Conservation (phyloP, 2,329 filamentous ascomycete genomes). For the Aurifilum marmelostoma region DNA sequence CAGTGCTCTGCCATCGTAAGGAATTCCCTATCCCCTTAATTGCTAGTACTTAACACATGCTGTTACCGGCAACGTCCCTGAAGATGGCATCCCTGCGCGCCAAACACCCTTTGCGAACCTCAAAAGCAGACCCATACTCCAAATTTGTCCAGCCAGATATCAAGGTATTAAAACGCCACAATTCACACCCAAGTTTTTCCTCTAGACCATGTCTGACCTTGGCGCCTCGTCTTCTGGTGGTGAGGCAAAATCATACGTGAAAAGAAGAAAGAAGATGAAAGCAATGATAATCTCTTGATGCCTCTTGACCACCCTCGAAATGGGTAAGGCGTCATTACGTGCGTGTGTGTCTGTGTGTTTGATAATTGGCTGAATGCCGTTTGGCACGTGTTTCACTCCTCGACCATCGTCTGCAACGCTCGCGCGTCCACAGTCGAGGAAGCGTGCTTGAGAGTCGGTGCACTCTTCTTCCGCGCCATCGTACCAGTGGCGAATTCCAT, state of each 20-base stretch:
- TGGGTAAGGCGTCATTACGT: background rate
- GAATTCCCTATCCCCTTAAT: background rate
- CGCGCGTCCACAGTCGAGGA: constrained; percentile 22
- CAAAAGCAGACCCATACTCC: constrained; percentile 5
- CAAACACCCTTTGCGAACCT: constrained; percentile 14
- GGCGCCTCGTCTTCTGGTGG: background rate
- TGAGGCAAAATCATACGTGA: constrained; percentile 4
- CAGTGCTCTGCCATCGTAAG: background rate
- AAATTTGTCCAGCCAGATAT: background rate
- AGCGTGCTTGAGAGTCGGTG: constrained; percentile 25
- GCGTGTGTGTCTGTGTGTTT: background rate
- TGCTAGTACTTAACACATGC: background rate
- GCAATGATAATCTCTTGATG: background rate
- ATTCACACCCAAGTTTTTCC: background rate
- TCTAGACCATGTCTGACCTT: background rate
- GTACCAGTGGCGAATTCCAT: constrained; percentile 10
- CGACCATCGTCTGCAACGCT: constrained; percentile 23
- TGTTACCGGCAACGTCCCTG: background rate
- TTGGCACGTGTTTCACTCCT: constrained; percentile 18
- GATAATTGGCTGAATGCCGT: background rate
- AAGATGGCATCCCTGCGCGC: constrained; percentile 9
- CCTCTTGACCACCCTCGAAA: background rate
- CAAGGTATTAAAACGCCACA: background rate
- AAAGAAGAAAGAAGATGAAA: background rate
- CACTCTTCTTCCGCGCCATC: constrained; percentile 16